Base-by-base conservation (phyloP, 305 asterid genomes). In the Solanum hybrid region DNA sequence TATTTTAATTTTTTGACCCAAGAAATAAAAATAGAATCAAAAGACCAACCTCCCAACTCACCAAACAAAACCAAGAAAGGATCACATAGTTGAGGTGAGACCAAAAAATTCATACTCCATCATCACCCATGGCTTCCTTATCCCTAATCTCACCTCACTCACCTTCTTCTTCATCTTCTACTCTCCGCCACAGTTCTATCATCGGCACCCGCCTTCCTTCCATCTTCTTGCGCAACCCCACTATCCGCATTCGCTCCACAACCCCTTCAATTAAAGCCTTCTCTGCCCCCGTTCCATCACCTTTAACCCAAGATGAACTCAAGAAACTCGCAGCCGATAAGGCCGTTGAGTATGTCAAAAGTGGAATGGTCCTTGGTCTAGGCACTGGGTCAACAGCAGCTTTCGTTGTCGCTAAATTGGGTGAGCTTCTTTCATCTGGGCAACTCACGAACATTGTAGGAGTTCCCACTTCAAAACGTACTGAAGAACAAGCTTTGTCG, bases 351-450 rank as follows among this genome's bases (percentile, higher is more conserved):
- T 97, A 97, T 88, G 96, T 97, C 39, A 91, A 93, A 82, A 89
- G 93, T 91, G 98, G 99, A 89, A 97, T 97, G 99, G 98, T 96
- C 36, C 95, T 97, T 71, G 99, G 99, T 88, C 93, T 97, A 73
- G 99, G 99, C 61, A 97, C 99, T 67, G 99, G 99, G 89, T 97
- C 99, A 92, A 97, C 99, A 82, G 98, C 98, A 93, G 99, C 99
- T 88, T 97, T 97, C 92, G 99, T 96, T 24, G 99, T 97, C 16
- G 93, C 97, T 89, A 96, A 95, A 91, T 96, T 97, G 87, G 98
- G 98, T 83, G 92, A 91, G 88, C 95, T 95, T 33, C 91, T 97
- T 42, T 90, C 94, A 83, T 92, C 96, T 89, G 98, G 99, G n/a
- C 81, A 91, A 10, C 95, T 97, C 80, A 92, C 97, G 3, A 87